Evolutionary conservation across 805 yeast genomes (phyloP).

Genomic region (Saccharomycopsis sp.): DNA sequence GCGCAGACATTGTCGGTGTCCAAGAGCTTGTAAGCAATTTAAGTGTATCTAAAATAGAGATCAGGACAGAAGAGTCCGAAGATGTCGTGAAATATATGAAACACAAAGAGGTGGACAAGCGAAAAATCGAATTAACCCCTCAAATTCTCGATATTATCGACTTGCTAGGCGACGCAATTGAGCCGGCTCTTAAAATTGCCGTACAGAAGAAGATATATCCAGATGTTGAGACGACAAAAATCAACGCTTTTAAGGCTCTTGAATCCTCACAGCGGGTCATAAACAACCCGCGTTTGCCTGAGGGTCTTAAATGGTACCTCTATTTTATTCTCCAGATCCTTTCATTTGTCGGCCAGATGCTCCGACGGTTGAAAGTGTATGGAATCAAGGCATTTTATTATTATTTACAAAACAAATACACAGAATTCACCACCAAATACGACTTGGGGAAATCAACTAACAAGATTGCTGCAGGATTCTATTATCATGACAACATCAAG

Average conservation of each 20-base stretch:
- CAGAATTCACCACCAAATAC: constrained; percentile 53
- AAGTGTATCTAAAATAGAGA: constrained; percentile 68
- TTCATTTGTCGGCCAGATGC: constrained; percentile 65
- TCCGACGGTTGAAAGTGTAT: constrained; percentile 65
- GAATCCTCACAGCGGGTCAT: constrained; percentile 57
- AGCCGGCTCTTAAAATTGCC: constrained; percentile 59
- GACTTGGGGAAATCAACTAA: constrained; percentile 57
- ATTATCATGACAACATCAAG: constrained; percentile 43
- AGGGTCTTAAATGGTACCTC: constrained; percentile 70
- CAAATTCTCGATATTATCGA: constrained; percentile 54
- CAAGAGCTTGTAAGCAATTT: constrained; percentile 77
- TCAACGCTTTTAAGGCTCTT: constrained; percentile 66
- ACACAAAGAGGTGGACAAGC: constrained; percentile 50
- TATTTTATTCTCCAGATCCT: constrained; percentile 56
- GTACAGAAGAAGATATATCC: constrained; percentile 57
- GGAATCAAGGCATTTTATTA: constrained; percentile 74
- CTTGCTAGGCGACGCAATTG: constrained; percentile 54
- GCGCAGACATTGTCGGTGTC: constrained; percentile 78
- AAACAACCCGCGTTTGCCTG: constrained; percentile 48
- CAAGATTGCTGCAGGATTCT: constrained; percentile 56
- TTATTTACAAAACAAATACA: constrained; percentile 54
- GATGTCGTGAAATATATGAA: constrained; percentile 82
- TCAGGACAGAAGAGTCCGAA: constrained; percentile 75
- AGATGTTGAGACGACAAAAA: constrained; percentile 55
- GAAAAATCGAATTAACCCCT: constrained; percentile 45